These are phyloP conservation scores for Naganishia cerealis DNA, from an alignment of 1,284 basidiomycete genomes.

Conservation along the genomic window DNA sequence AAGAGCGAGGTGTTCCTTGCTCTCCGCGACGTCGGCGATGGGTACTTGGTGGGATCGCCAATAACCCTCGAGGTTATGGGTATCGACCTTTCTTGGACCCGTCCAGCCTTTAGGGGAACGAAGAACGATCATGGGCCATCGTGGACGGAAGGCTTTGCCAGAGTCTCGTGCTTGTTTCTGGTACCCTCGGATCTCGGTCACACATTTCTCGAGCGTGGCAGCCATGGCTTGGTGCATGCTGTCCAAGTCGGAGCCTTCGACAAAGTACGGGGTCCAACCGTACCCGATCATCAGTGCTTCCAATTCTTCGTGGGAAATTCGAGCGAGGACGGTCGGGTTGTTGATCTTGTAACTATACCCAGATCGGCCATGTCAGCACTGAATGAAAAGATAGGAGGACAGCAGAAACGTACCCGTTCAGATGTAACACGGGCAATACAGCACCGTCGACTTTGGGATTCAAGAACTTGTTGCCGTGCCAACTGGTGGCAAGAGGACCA, in stretches of 20 bases:
- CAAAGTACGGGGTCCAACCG: slow-evolving; percentile 47
- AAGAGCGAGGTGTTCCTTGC: slow-evolving; percentile 38
- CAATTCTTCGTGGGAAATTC: slow-evolving; percentile 44
- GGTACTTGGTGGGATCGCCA: slow-evolving; percentile 39
- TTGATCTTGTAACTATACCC: slow-evolving; percentile 47
- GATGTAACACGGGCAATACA: slow-evolving; percentile 36
- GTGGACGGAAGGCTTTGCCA: slow-evolving; percentile 34
- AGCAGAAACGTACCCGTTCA: slow-evolving; percentile 32
- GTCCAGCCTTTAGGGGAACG: slow-evolving; percentile 35
- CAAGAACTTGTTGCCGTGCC: slow-evolving; percentile 35
- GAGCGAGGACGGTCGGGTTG: slow-evolving; percentile 47
- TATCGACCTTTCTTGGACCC: slow-evolving; percentile 30
- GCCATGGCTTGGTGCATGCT: slow-evolving; percentile 45
- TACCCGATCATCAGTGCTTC: slow-evolving; percentile 45
- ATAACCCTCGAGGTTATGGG: slow-evolving; percentile 33
- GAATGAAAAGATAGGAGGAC: not conserved
- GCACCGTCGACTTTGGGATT: slow-evolving; percentile 35
- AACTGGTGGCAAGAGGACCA: slow-evolving; percentile 34
- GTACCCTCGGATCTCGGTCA: slow-evolving; percentile 31
- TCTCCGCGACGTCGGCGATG: slow-evolving; percentile 42
- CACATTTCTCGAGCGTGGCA: slow-evolving; percentile 34
- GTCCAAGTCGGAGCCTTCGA: slow-evolving; percentile 45
- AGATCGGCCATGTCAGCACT: not conserved
- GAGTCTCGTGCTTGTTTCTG: slow-evolving; percentile 34
- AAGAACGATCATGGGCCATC: slow-evolving; percentile 37